These are phyloP conservation scores for Kodamaea jinghongensis DNA, from an alignment of 805 yeast genomes.

Conservation along the genomic window DNA sequence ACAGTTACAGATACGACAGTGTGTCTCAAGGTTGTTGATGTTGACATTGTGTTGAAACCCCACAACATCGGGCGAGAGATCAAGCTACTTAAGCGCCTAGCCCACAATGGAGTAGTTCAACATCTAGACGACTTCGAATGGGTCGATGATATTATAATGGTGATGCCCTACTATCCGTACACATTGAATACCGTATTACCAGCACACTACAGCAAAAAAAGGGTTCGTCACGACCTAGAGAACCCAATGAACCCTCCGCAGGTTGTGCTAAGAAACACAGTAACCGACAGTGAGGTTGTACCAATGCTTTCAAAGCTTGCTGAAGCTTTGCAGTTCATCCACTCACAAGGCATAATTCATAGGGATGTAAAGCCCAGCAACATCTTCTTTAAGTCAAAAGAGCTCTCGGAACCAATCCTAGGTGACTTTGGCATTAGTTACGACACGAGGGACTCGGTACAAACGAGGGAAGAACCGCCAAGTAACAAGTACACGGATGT, in stretches of 20 bases:
- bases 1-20: constrained; percentile 3
- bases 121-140: constrained; percentile 20
- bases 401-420: constrained; percentile 31
- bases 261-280: constrained; percentile 7
- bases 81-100: constrained; percentile 21
- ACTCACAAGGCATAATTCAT: constrained; percentile 35
- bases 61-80: constrained; percentile 36
- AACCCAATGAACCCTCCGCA: constrained; percentile 19
- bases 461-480: constrained; percentile 37
- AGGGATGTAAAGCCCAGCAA: constrained; percentile 43
- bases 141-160: constrained; percentile 34
- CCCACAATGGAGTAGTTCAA: constrained; percentile 15
- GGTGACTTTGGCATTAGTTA: constrained; percentile 66
- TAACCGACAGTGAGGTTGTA: constrained; percentile 11
- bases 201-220: constrained; percentile 17
- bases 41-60: constrained; percentile 34
- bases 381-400: constrained; percentile 24
- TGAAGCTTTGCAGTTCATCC: constrained; percentile 28
- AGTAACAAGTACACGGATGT: constrained; percentile 51
- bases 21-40: constrained; percentile 35
- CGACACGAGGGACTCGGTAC: constrained; percentile 17
- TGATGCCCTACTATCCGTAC: constrained; percentile 28
- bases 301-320: constrained; percentile 11
- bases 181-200: constrained; percentile 25
- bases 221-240: constrained; percentile 24